A percentile compares a stretch with the other conserved stretches of the same genome.
Conservation (phyloP, 73 alveolate species). For the Tetrahymena elliotti region DNA sequence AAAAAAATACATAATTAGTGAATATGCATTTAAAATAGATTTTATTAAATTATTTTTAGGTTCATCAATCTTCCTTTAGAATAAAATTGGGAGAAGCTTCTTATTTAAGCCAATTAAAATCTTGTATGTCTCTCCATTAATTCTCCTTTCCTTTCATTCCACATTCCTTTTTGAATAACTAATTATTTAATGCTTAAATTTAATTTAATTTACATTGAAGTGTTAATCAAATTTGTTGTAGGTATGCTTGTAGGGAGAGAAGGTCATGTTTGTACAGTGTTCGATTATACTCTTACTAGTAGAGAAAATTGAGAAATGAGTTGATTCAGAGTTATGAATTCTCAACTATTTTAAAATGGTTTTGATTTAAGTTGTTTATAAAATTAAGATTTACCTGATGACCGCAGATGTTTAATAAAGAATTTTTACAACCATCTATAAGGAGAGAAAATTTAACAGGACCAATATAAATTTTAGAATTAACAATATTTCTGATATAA, state of each 20-base stretch:
- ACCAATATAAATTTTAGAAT: slow-evolving; percentile 72
- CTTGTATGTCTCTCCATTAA: slow-evolving; percentile 16
- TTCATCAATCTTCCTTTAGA: not conserved
- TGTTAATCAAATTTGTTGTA: slow-evolving; percentile 36
- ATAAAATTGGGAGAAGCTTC: slow-evolving; percentile 33
- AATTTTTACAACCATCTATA: slow-evolving; percentile 58
- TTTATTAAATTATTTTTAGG: no score
- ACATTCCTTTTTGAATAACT: not conserved
- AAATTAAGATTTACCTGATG: not conserved
- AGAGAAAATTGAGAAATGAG: slow-evolving; percentile 66
- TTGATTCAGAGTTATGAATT: slow-evolving; percentile 72
- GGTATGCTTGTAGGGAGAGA: slow-evolving; percentile 54
- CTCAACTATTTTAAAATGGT: slow-evolving; percentile 42
- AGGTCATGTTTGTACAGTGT: slow-evolving; percentile 66
- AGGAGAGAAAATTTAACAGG: slow-evolving; percentile 73
- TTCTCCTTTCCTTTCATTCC: not conserved
- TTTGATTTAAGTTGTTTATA: not conserved
- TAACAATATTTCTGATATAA: slow-evolving; percentile 65
- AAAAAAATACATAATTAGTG: no score
- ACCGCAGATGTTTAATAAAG: slow-evolving; percentile 61
- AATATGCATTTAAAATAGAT: no score
- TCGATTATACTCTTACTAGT: slow-evolving; percentile 88
- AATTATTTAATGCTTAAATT: not conserved
- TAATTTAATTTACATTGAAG: slow-evolving; percentile 43
- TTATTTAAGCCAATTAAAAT: slow-evolving; percentile 41